phyloP scores from a whole-genome alignment of 371 early-diverging fungal genomes.

The Homolaphlyctis polyrhiza region DNA sequence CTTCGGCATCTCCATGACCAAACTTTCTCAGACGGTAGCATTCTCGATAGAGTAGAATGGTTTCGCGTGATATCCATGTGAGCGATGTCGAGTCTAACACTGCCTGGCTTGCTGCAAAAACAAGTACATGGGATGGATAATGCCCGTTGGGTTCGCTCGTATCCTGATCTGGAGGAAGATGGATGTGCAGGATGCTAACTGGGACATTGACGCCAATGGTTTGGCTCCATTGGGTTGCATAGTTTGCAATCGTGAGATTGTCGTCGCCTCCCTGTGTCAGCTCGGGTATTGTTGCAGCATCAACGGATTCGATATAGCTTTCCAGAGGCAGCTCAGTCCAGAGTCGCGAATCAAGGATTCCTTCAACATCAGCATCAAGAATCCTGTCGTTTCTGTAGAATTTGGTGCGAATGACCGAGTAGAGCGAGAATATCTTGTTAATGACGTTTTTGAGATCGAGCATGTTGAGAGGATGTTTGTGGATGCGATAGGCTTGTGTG shows the following conservation, averaged over 20 bases:
- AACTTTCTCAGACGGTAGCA: slow-evolving; percentile 6
- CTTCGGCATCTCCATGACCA: background rate
- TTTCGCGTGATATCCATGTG: slow-evolving; percentile 18
- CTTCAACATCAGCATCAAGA: slow-evolving; percentile 45
- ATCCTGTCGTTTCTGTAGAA: slow-evolving; percentile 41
- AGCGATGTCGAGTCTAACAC: slow-evolving; percentile 24
- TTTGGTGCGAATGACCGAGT: slow-evolving; percentile 31
- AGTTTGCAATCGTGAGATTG: background rate
- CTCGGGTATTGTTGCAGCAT: slow-evolving; percentile 2
- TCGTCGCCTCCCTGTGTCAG: background rate
- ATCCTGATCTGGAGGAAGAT: background rate
- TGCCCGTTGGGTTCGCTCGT: background rate
- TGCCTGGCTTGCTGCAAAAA: slow-evolving; percentile 17
- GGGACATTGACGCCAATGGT: slow-evolving; percentile 6
- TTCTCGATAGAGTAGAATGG: slow-evolving; percentile 20
- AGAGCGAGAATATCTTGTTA: slow-evolving; percentile 16
- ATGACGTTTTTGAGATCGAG: slow-evolving; percentile 5
- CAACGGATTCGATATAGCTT: slow-evolving; percentile 6
- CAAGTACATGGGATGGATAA: too few species aligned
- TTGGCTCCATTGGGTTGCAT: slow-evolving; percentile 12
- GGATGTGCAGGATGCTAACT: slow-evolving; percentile 15
- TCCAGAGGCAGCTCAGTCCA: slow-evolving; percentile 13
- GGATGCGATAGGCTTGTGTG: slow-evolving; percentile 20
- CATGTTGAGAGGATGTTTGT: background rate
- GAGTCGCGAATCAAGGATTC: slow-evolving; percentile 21